Evolutionary conservation across 2,329 filamentous ascomycete genomes (phyloP).

Genomic region (Ambrosiella cleistominuta): DNA sequence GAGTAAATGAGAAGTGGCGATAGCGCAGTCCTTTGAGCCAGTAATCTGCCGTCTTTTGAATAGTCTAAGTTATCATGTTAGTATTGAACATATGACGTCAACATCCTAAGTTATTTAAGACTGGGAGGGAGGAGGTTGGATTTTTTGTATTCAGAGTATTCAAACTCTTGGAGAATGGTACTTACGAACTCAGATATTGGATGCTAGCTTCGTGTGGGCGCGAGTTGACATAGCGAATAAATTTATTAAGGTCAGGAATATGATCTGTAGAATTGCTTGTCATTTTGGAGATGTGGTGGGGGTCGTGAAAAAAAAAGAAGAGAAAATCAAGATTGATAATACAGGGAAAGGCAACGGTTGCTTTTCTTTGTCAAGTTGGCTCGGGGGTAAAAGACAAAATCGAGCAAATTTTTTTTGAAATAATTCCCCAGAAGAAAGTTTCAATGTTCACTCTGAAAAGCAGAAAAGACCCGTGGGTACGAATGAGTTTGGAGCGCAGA

Average conservation of each 20-base stretch:
- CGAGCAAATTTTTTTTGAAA: too few species aligned
- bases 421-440: too few species aligned
- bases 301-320: neutral
- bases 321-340: too few species aligned
- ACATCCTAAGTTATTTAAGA: neutral
- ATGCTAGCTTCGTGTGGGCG: slow-evolving; percentile 64
- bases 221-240: slow-evolving; percentile 61
- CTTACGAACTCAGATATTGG: slow-evolving; percentile 68
- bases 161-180: slow-evolving; percentile 13
- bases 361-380: too few species aligned
- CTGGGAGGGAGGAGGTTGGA: neutral
- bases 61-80: slow-evolving; percentile 34
- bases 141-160: neutral
- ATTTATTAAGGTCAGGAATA: slow-evolving; percentile 60
- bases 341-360: too few species aligned
- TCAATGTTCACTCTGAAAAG: too few species aligned
- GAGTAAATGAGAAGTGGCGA: slow-evolving; percentile 78
- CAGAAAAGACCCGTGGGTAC: too few species aligned
- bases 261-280: slow-evolving; percentile 13
- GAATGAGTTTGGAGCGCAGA: too few species aligned
- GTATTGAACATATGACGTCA: too few species aligned
- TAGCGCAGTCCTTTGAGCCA: slow-evolving; percentile 73
- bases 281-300: neutral
- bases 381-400: too few species aligned
- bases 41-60: slow-evolving; percentile 82